Conservation (phyloP, 2,329 filamentous ascomycete species). For the Raffaelea albimanens region DNA sequence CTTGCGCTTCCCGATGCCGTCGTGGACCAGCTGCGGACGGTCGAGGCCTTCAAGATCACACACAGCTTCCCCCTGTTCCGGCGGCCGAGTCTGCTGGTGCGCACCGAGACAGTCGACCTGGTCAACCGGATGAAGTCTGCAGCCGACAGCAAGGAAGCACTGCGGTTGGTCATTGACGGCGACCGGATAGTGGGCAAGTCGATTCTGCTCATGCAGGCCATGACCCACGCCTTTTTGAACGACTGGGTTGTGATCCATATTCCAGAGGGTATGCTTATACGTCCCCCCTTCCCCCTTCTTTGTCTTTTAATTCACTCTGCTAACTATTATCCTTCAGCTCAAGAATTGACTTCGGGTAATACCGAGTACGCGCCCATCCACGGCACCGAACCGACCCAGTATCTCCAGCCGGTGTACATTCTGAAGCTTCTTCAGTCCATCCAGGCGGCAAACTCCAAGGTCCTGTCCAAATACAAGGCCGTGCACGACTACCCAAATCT, state of each 20-base stretch:
- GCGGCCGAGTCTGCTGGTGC: conserved; percentile 67
- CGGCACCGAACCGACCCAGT: conserved; percentile 48
- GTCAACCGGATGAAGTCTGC: conserved; percentile 52
- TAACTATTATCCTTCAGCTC: conserved; percentile 37
- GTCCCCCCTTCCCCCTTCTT: neutral
- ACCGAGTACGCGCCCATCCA: conserved; percentile 70
- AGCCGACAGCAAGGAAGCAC: conserved; percentile 40
- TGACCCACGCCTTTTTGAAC: conserved; percentile 71
- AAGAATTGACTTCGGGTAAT: conserved; percentile 70
- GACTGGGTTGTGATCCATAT: conserved; percentile 84
- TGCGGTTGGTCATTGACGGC: conserved; percentile 63
- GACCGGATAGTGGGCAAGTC: conserved; percentile 76
- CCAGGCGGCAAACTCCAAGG: conserved; percentile 56
- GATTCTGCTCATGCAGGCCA: conserved; percentile 71
- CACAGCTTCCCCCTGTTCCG: conserved; percentile 86
- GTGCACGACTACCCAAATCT: conserved; percentile 29
- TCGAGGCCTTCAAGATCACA: conserved; percentile 82
- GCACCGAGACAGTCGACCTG: conserved; percentile 68
- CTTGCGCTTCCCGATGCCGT: conserved; percentile 58
- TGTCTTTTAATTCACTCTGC: neutral
- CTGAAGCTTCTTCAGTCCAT: conserved; percentile 66
- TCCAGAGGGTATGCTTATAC: conserved; percentile 70
- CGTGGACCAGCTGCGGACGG: conserved; percentile 71
- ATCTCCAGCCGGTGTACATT: conserved; percentile 70
- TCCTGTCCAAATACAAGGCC: conserved; percentile 47